Conservation (phyloP, 73 alveolate genomes). For the Durusdinium trenchii region DNA sequence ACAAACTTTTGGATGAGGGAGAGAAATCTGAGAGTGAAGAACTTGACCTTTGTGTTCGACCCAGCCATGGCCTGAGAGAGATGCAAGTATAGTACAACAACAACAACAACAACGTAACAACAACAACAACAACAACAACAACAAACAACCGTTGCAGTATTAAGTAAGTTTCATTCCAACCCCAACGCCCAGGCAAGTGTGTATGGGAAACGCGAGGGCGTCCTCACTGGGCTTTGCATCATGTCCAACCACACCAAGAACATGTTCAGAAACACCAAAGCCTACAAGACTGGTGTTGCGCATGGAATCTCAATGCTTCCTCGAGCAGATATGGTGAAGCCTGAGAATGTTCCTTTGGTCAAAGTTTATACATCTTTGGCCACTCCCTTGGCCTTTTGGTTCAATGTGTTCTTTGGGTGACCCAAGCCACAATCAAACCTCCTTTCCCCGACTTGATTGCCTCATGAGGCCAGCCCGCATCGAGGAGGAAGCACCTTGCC, state of each 20-base stretch:
- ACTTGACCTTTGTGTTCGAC: slow-evolving; percentile 42
- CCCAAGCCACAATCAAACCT: background rate
- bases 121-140: background rate
- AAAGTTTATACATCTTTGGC: too few species aligned
- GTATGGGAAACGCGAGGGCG: slow-evolving; percentile 8
- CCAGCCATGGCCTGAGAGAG: slow-evolving; percentile 1
- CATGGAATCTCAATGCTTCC: background rate
- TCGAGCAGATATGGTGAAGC: background rate
- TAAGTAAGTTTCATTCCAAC: too few species aligned
- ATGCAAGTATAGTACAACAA: background rate
- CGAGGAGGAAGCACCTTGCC: background rate
- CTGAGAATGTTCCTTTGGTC: background rate
- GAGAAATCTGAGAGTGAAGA: slow-evolving; percentile 6
- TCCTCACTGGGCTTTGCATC: background rate
- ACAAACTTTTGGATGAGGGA: slow-evolving; percentile 16
- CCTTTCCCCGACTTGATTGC: background rate
- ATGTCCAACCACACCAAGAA: background rate
- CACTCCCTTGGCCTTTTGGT: background rate
- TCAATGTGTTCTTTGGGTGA: background rate
- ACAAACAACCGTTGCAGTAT: background rate
- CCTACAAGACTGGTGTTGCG: background rate
- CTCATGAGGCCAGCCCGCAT: slow-evolving; percentile 8
- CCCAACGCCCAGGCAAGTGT: background rate
- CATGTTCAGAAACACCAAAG: background rate
- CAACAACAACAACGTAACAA: background rate